Percentiles rank a stretch among this genome's conserved stretches.
Evolutionary conservation across 768 basidiomycete species (phyloP).

Genomic region (Pleurotus pulmonarius): DNA sequence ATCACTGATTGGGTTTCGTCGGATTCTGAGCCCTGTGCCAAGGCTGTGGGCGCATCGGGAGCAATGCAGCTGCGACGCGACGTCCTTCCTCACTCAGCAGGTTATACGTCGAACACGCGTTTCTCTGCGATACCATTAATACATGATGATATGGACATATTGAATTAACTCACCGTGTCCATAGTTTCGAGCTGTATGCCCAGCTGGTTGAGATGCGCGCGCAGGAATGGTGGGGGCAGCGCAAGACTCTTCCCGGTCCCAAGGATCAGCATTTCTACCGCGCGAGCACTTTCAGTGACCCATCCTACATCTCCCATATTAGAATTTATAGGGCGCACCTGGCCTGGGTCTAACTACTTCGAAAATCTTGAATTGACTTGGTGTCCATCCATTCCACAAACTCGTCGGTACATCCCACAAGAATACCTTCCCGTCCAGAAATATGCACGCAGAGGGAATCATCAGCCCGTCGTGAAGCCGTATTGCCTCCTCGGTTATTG

Average conservation of each 20-base stretch:
- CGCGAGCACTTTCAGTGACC: not conserved
- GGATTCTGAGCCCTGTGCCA: slow-evolving; percentile 41
- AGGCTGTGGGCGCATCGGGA: slow-evolving; percentile 55
- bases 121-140: slow-evolving; percentile 50
- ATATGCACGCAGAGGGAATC: slow-evolving; percentile 74
- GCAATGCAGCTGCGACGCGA: slow-evolving; percentile 86
- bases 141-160: not conserved
- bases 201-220: slow-evolving; percentile 62
- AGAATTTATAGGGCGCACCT: slow-evolving; percentile 45
- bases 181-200: slow-evolving; percentile 38
- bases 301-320: not conserved
- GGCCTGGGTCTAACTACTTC: slow-evolving; percentile 82
- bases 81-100: slow-evolving; percentile 90
- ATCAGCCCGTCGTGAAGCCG: slow-evolving; percentile 76
- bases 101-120: slow-evolving; percentile 96
- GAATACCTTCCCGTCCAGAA: slow-evolving; percentile 82
- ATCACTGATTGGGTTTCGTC: not conserved
- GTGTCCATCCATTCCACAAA: slow-evolving; percentile 66
- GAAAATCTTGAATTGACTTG: slow-evolving; percentile 76
- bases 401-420: slow-evolving; percentile 75
- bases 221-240: slow-evolving; percentile 65
- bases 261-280: slow-evolving; percentile 80
- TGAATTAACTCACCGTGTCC: slow-evolving; percentile 60
- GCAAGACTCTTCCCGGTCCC: slow-evolving; percentile 78
- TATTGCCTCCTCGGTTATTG: slow-evolving; percentile 61